These are phyloP conservation scores for Articulospora tetracladia DNA, from an alignment of 495 filamentous ascomycete genomes.

Conservation along the genomic window DNA sequence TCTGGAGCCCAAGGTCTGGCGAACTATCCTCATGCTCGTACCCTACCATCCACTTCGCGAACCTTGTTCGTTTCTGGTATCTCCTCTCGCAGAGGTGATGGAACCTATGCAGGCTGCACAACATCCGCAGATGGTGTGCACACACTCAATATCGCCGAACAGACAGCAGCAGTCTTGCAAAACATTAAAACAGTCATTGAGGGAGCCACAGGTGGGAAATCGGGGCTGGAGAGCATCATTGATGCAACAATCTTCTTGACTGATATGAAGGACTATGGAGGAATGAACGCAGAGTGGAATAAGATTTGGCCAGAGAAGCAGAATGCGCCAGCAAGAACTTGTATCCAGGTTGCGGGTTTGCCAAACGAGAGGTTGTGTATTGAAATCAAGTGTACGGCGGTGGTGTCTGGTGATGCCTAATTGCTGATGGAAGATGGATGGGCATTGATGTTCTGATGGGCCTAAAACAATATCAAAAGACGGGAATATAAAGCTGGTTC, in stretches of 20 bases:
- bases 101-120: not conserved
- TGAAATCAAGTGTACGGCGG: slow-evolving; percentile 8
- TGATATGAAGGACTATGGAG: slow-evolving; percentile 11
- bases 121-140: not conserved
- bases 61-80: slow-evolving; percentile 5
- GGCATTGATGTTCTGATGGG: too few relatives aligned
- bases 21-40: slow-evolving; percentile 9
- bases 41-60: not conserved
- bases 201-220: slow-evolving; percentile 2
- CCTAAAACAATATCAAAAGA: too few relatives aligned
- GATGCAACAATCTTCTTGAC: slow-evolving; percentile 11
- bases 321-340: slow-evolving; percentile 5
- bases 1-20: slow-evolving; percentile 5
- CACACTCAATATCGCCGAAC: slow-evolving; percentile 1
- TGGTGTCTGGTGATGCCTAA: not conserved
- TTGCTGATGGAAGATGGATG: not conserved
- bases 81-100: slow-evolving; percentile 5
- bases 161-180: slow-evolving; percentile 2
- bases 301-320: not conserved
- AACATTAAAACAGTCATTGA: slow-evolving; percentile 6
- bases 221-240: not conserved
- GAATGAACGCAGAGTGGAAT: slow-evolving; percentile 9
- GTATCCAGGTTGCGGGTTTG: slow-evolving; percentile 1
- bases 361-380: slow-evolving; percentile 6
- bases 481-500: too few relatives aligned